phyloP scores from a whole-genome alignment of 148 eudicot species.

The Nyssa sinensis region DNA sequence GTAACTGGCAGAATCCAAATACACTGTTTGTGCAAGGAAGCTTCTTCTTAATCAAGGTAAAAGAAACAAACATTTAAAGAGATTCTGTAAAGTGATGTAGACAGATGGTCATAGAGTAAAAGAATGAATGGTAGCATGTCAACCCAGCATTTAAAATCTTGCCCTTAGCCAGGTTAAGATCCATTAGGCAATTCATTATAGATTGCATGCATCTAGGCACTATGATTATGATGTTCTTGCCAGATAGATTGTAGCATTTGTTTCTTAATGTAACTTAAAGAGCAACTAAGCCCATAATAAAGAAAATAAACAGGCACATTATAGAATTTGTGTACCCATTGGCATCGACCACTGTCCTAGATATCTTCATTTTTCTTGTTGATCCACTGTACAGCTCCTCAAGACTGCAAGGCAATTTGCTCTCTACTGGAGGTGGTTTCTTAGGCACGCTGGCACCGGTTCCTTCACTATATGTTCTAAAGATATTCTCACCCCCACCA shows the following conservation, averaged over 20 bases:
- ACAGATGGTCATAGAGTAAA: too few relatives aligned
- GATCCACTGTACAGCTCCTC: slow-evolving; percentile 81
- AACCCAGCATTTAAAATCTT: neutral
- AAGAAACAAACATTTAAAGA: too few relatives aligned
- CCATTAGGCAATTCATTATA: neutral
- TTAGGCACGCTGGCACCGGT: slow-evolving; percentile 29
- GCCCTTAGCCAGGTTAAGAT: neutral
- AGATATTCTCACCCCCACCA: slow-evolving; percentile 34
- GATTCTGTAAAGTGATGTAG: neutral
- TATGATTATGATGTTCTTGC: too few relatives aligned
- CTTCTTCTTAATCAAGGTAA: too few relatives aligned
- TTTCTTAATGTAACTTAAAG: neutral
- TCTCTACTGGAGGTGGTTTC: slow-evolving; percentile 84
- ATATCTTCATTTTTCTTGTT: slow-evolving; percentile 80
- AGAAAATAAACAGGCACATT: neutral
- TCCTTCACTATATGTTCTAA: slow-evolving; percentile 31
- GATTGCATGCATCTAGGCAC: neutral
- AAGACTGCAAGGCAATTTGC: slow-evolving; percentile 64
- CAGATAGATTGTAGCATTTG: too few relatives aligned
- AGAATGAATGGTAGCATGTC: neutral
- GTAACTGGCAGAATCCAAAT: too few relatives aligned
- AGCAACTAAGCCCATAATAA: neutral
- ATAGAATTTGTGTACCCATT: slow-evolving; percentile 47
- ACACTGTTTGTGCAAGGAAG: too few relatives aligned
- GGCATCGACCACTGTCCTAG: slow-evolving; percentile 54